Conservation (phyloP, 352 stramenopile genomes). For the Pythium volutum region DNA sequence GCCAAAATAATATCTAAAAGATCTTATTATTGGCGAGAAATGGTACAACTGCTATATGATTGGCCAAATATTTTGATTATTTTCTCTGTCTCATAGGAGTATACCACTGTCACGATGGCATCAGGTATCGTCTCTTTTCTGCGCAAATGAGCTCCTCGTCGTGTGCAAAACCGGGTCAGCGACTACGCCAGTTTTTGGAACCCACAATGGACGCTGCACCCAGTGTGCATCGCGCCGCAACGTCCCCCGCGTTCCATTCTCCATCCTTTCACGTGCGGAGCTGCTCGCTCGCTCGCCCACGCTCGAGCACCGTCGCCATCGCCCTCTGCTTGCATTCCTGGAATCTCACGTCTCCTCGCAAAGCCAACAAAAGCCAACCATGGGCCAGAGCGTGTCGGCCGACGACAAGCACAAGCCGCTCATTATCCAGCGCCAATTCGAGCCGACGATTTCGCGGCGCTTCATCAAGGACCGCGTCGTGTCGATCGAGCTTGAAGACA, state of each 20-base stretch:
- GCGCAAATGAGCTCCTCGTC: not conserved
- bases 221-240: too few relatives aligned
- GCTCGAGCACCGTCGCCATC: not conserved
- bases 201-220: not conserved
- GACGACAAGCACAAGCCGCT: conserved; percentile 26
- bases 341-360: not conserved
- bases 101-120: not conserved
- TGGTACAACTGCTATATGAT: too few relatives aligned
- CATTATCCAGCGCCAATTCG: conserved; percentile 17
- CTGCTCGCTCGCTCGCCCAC: not conserved
- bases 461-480: conserved; percentile 22
- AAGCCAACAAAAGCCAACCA: not conserved
- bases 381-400: conserved; percentile 15
- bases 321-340: not conserved
- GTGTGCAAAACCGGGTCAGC: not conserved
- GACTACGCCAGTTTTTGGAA: not conserved
- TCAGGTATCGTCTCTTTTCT: not conserved
- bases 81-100: not conserved
- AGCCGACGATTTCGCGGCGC: conserved; percentile 19
- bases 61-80: not conserved
- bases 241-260: too few relatives aligned
- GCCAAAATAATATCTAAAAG: not conserved
- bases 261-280: too few relatives aligned
- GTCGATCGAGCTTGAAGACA: conserved; percentile 21
- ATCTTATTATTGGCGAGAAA: too few relatives aligned